Conservation (phyloP, 2,329 filamentous ascomycete species). For the Colletotrichum sp. region DNA sequence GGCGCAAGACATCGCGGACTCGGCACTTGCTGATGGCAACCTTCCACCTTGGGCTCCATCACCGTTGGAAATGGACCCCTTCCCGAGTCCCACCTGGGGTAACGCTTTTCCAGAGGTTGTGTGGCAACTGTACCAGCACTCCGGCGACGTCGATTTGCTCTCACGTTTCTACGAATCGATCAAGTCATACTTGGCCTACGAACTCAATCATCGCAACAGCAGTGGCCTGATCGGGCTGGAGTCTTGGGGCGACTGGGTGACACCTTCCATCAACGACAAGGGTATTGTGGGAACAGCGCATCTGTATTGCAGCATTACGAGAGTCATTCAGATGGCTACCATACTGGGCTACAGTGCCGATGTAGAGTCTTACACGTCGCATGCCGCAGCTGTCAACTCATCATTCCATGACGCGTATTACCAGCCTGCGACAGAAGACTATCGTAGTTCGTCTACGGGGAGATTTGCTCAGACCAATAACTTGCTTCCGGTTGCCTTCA, state of each 20-base stretch:
- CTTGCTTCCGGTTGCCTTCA: not conserved
- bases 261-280: not conserved
- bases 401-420: not conserved
- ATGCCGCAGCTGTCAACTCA: not conserved
- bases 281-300: not conserved
- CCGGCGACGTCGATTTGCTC: not conserved
- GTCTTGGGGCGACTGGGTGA: not conserved
- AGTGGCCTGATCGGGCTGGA: not conserved
- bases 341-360: not conserved
- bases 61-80: not conserved
- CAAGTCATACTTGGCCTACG: not conserved
- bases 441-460: not conserved
- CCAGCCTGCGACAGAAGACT: not conserved
- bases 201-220: not conserved
- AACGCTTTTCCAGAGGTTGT: not conserved
- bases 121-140: not conserved
- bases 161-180: not conserved
- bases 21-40: not conserved
- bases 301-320: not conserved
- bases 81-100: not conserved
- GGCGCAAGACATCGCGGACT: not conserved
- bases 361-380: not conserved
- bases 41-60: not conserved
- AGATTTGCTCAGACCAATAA: not conserved
- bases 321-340: not conserved